These are phyloP conservation scores for Fomitopsis pinicola DNA, from an alignment of 1,284 basidiomycete genomes.

Conservation along the genomic window DNA sequence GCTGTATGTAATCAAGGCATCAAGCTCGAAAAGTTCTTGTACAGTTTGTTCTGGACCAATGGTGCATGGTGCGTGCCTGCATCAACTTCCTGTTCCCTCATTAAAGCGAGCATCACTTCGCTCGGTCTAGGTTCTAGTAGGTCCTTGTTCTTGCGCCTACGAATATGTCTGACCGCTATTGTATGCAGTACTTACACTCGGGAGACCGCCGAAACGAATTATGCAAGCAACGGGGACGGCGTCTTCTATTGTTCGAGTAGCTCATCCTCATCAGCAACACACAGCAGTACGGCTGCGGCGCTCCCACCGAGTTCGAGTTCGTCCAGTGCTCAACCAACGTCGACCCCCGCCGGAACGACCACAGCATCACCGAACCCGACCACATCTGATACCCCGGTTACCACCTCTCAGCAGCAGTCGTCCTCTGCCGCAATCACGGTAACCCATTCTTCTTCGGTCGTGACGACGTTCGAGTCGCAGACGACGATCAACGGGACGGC, in stretches of 20 bases:
- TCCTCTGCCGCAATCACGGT: neutral
- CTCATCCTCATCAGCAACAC: conserved; percentile 4
- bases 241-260: conserved; percentile 13
- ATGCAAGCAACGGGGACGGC: conserved; percentile 9
- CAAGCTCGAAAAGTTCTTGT: conserved; percentile 12
- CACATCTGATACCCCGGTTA: neutral
- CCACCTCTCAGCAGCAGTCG: neutral
- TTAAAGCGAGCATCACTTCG: neutral
- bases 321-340: neutral
- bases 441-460: neutral
- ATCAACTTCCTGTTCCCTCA: neutral
- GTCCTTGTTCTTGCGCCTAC: neutral
- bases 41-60: conserved; percentile 10
- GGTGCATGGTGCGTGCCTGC: conserved; percentile 10
- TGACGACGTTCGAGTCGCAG: neutral
- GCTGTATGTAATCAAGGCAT: conserved; percentile 13
- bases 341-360: neutral
- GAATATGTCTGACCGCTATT: neutral
- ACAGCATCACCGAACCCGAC: neutral
- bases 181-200: conserved; percentile 11
- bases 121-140: conserved; percentile 14
- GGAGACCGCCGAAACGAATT: conserved; percentile 7
- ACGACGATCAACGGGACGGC: neutral
- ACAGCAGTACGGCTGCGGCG: neutral
- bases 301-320: neutral